Percentiles rank a stretch among this genome's conserved stretches.
Conservation (phyloP, 768 basidiomycete species). For the Lenzites betulinus region DNA sequence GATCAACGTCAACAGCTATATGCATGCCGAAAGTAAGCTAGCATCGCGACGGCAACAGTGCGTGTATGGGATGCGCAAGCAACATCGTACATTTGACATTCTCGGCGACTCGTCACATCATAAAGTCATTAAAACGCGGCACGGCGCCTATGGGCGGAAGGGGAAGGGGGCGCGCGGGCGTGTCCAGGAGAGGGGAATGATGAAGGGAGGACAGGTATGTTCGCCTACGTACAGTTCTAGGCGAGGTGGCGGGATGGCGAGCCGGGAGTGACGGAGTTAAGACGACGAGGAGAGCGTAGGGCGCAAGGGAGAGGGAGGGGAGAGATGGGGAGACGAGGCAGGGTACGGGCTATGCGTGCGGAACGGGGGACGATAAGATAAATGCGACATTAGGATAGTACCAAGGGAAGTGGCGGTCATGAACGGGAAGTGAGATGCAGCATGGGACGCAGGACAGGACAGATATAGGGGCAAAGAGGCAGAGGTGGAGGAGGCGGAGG, state of each 20-base stretch:
- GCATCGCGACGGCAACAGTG: neutral
- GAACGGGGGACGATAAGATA: constrained; percentile 17
- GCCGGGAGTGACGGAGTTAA: too few relatives aligned
- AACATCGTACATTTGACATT: constrained; percentile 13
- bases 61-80: neutral
- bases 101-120: constrained; percentile 14
- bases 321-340: neutral
- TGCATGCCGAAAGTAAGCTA: too few relatives aligned
- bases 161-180: neutral
- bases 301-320: neutral
- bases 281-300: too few relatives aligned
- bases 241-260: neutral
- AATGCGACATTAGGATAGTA: constrained; percentile 18
- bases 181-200: neutral
- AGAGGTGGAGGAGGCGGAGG: neutral
- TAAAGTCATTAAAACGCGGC: constrained; percentile 16
- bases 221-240: neutral
- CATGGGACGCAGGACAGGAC: neutral
- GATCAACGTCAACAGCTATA: too few relatives aligned
- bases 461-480: neutral
- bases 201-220: neutral
- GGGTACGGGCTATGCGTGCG: neutral
- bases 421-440: neutral
- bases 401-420: neutral
- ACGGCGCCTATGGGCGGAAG: constrained; percentile 1